Conservation (phyloP, 2,329 filamentous ascomycete genomes). For the Xylaria sp. region DNA sequence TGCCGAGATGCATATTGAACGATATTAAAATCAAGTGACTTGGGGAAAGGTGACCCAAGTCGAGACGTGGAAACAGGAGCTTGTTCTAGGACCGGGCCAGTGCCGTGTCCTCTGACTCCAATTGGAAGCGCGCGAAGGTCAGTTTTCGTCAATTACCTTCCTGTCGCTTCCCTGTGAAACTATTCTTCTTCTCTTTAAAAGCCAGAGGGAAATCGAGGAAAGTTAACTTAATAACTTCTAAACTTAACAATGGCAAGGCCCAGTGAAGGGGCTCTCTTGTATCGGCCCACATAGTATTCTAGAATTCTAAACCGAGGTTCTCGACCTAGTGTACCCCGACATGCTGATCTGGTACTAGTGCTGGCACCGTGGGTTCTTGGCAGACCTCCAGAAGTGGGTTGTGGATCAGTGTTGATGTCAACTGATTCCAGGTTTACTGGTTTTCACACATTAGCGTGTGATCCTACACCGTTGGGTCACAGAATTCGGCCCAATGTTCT, state of each 20-base stretch:
- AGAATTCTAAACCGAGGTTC: background rate
- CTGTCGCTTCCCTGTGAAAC: background rate
- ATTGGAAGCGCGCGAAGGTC: background rate
- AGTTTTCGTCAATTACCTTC: background rate
- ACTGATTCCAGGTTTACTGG: background rate
- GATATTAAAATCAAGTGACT: slow-evolving; percentile 8
- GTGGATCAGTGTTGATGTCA: background rate
- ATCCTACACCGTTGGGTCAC: background rate
- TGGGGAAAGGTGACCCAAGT: background rate
- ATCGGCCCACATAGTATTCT: background rate
- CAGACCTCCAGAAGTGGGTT: background rate
- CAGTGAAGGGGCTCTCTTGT: background rate
- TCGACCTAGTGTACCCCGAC: background rate
- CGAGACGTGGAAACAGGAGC: background rate
- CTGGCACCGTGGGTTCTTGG: background rate
- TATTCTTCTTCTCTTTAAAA: background rate
- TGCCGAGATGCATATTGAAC: slow-evolving; percentile 1
- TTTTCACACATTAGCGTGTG: slow-evolving; percentile 4
- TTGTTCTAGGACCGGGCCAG: background rate
- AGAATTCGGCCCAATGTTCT: background rate
- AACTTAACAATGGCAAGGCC: background rate
- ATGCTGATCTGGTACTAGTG: slow-evolving; percentile 2
- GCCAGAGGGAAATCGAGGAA: background rate
- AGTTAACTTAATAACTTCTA: background rate
- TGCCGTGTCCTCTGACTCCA: background rate